Evolutionary conservation across 495 filamentous ascomycete species (phyloP).

Genomic region (Parmelia sp.): DNA sequence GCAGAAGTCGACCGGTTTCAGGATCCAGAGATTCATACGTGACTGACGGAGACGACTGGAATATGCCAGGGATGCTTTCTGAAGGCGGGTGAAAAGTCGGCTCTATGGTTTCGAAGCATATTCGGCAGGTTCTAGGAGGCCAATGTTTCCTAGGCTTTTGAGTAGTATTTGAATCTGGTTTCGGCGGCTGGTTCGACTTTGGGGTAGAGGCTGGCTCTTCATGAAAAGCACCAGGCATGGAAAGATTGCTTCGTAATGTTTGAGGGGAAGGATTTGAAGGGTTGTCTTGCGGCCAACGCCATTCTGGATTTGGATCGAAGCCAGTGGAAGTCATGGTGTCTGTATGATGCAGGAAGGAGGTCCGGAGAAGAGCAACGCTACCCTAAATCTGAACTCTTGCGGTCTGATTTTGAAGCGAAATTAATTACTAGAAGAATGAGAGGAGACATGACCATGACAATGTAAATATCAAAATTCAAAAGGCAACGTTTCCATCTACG

Average conservation of each 20-base stretch:
- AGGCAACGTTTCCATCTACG: conserved; percentile 5
- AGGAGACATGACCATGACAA: conserved; percentile 8
- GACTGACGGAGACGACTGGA: conserved; percentile 56
- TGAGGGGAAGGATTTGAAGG: conserved; percentile 20
- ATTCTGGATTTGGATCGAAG: conserved; percentile 30
- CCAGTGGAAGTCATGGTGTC: conserved; percentile 31
- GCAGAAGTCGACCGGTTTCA: conserved; percentile 73
- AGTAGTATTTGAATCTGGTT: conserved; percentile 8
- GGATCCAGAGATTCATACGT: conserved; percentile 70
- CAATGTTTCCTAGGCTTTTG: conserved; percentile 46
- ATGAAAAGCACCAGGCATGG: conserved; percentile 26
- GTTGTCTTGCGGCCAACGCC: conserved; percentile 33
- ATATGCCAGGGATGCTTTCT: conserved; percentile 54
- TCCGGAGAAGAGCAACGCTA: background rate
- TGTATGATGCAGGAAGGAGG: background rate
- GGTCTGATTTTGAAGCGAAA: background rate
- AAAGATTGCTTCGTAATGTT: background rate
- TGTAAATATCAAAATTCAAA: background rate
- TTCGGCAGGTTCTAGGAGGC: conserved; percentile 73
- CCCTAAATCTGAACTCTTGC: background rate
- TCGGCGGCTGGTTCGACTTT: background rate
- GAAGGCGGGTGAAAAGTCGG: conserved; percentile 66
- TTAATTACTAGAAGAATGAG: background rate
- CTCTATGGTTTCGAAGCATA: conserved; percentile 79
- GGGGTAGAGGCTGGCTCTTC: conserved; percentile 11